Evolutionary conservation across 306 rosid genomes (phyloP), one percentile per base, ranked within the genome.

Genomic region (Malus fusca): DNA sequence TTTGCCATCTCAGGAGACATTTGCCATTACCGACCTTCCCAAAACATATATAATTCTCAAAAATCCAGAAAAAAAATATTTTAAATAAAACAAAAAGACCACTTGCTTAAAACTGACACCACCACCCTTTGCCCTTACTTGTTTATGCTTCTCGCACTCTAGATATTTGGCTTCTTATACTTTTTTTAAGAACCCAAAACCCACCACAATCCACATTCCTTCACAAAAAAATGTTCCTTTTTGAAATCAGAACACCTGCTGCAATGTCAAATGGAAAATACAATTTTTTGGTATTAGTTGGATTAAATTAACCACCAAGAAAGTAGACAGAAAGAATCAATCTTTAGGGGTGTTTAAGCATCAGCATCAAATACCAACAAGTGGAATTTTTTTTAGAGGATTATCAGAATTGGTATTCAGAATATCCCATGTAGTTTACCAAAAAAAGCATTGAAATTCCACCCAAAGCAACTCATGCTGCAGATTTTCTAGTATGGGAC

Each of bases 101-200:
- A 88, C 90, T 93, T 85, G 85, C 88, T 84, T 82, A 43, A 78
- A 76, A 79, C 96, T 84, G 96, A 88, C 96, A 89, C 92, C 84
- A 88, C 93, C 88, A 80, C 86, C 89, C 85, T 35, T 72, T 5
- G 55, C 62, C 68, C 22, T 8, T 55, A 63, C 72, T 87, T 84
- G 78, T 80, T 81, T 81, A 81, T 68, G 82, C 80, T 51, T 1
- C 53, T 48, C 53, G 17, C 53, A 48, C 53, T 15, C 53, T 11
- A 48, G 53, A 48, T 15, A 15, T 48, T 14, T 48, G 53, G 19
- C 53, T 14, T 5, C 55, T 48, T 18, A 15, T 48, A 48, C 61
- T 73, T 67, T 25, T n/a, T 40, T 75, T 63, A 63, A 28, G 56
- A 76, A 68, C 66, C 60, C 76, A 61, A 75, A 80, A 75, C 71